phyloP scores from a whole-genome alignment of 2,329 filamentous ascomycete species.

The Trichoderma sp. region DNA sequence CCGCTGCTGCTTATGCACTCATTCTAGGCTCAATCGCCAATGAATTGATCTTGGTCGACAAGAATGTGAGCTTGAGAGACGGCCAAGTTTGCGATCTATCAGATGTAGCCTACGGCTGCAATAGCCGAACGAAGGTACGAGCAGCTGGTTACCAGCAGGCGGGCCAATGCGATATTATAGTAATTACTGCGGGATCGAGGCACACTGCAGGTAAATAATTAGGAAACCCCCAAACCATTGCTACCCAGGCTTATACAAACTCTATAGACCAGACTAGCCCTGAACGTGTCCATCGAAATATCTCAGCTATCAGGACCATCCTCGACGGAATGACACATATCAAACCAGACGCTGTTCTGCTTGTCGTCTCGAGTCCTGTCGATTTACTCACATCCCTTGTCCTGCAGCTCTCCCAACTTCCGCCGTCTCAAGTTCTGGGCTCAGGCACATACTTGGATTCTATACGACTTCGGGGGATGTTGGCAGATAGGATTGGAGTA shows the following conservation, averaged over 20 bases:
- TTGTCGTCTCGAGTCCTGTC: constrained; percentile 41
- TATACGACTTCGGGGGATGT: constrained; percentile 50
- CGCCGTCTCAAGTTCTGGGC: constrained; percentile 54
- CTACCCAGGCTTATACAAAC: neutral
- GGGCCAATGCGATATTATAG: constrained; percentile 57
- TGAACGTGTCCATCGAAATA: constrained; percentile 46
- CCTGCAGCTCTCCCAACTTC: constrained; percentile 51
- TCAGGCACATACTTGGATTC: constrained; percentile 59
- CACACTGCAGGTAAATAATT: constrained; percentile 40
- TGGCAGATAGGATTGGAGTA: constrained; percentile 40
- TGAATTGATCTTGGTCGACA: constrained; percentile 59
- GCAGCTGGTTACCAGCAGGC: constrained; percentile 53
- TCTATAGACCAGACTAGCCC: neutral
- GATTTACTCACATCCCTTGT: constrained; percentile 58
- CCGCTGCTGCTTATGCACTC: constrained; percentile 55
- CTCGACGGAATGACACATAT: constrained; percentile 55
- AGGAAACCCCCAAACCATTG: neutral
- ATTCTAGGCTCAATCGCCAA: constrained; percentile 53
- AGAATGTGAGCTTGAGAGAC: constrained; percentile 50
- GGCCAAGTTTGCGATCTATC: constrained; percentile 57
- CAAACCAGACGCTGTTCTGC: constrained; percentile 46
- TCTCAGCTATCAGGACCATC: constrained; percentile 52
- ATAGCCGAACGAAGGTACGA: constrained; percentile 48
- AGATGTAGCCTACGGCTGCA: constrained; percentile 53
- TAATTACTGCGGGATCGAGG: constrained; percentile 60